Evolutionary conservation across 352 stramenopile species (phyloP), one percentile per base, ranked within the genome.

Genomic region (Blastocystis sp.): DNA sequence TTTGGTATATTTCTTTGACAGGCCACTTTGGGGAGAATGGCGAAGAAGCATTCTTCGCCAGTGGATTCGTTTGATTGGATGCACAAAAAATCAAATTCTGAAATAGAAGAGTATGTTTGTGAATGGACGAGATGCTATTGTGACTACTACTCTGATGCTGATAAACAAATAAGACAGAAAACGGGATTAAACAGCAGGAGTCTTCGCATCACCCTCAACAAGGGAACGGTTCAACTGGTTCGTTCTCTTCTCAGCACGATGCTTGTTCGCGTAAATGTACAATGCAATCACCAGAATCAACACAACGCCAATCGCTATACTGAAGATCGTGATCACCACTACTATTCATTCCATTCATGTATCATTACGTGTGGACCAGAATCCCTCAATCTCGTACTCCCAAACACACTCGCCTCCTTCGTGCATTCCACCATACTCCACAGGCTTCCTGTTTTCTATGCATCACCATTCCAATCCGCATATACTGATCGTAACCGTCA

Each of bases 251-350:
- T 84, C 74, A 60, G 14, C 19, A 43, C 74, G 74, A 70, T 84
- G 61, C 48, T 84, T 84, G 52, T 84, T 54, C 28, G 74, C 74
- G 66, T 84, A 84, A 57, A 84, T 84, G 42, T 69, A 84, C 40
- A 84, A 69, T 1, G 38, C 52, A 59, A 84, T 68, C 38, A 84
- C 57, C 34, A 84, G 74, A 64, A 84, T 54, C 24, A 84, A 10
- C 10, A 66, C 10, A 84, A 84, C 34, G 9, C 17, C 61, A n/a
- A 69, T 17, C 68, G 24, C 40, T 3, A 64, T 84, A 4, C 21
- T 38, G 2, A 84, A 11, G 17, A 69, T 69, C 17, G 48, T 69
- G 19, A 70, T 42, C 24, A 81, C 71, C 61, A 81, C 43, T 21
- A 24, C 65, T 34, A 66, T 19, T 19, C 3, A 57, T 7, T 17